Percentiles rank a stretch among this genome's conserved stretches.
These are phyloP conservation scores for Arxiozyma slooffiae DNA, from an alignment of 1,139 yeast species.

Conservation along the genomic window DNA sequence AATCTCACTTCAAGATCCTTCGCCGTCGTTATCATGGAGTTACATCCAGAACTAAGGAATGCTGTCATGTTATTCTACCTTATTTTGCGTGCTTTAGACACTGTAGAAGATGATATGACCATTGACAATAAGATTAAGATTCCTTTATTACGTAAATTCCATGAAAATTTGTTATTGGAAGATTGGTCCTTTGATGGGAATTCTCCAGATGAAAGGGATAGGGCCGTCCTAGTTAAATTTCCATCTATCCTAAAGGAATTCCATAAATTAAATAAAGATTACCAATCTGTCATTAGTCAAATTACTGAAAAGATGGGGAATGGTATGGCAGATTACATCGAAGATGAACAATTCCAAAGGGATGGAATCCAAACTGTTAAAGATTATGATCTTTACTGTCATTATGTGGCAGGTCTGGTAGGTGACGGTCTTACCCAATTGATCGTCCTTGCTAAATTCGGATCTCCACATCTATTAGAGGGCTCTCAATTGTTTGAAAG, in stretches of 20 bases:
- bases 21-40: slow-evolving; percentile 82
- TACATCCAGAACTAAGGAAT: slow-evolving; percentile 80
- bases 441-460: slow-evolving; percentile 59
- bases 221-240: slow-evolving; percentile 69
- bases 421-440: slow-evolving; percentile 90
- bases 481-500: slow-evolving; percentile 48
- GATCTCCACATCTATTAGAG: slow-evolving; percentile 37
- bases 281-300: slow-evolving; percentile 68
- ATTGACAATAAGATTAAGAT: slow-evolving; percentile 61
- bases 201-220: slow-evolving; percentile 70
- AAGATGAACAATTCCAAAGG: slow-evolving; percentile 61
- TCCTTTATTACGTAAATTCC: slow-evolving; percentile 63
- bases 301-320: slow-evolving; percentile 83
- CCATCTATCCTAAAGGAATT: slow-evolving; percentile 59
- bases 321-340: slow-evolving; percentile 94
- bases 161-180: slow-evolving; percentile 46
- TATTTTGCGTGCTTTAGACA: slow-evolving; percentile 82
- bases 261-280: slow-evolving; percentile 62
- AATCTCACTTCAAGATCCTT: slow-evolving; percentile 76
- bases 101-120: slow-evolving; percentile 95
- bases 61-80: slow-evolving; percentile 78
- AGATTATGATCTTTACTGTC: slow-evolving; percentile 87
- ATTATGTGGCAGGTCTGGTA: slow-evolving; percentile 94
- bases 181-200: slow-evolving; percentile 79
- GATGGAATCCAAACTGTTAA: slow-evolving; percentile 62